These are phyloP conservation scores for Wickerhamiella shivajii DNA, from an alignment of 805 yeast genomes.

Conservation along the genomic window DNA sequence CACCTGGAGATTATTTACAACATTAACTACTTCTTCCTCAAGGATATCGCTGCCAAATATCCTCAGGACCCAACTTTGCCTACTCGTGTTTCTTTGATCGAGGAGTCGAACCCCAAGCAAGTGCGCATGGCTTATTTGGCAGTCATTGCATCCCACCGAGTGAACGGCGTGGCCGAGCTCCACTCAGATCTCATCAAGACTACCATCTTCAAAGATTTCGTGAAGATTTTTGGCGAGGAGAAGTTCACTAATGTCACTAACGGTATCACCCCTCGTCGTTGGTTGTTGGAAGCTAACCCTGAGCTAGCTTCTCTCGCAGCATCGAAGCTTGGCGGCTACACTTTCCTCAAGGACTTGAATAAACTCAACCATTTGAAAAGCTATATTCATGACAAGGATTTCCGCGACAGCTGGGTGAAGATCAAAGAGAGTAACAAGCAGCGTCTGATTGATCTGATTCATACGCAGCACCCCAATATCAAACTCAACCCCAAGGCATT, in stretches of 20 bases:
- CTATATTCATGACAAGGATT: slow-evolving; percentile 51
- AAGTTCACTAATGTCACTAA: slow-evolving; percentile 86
- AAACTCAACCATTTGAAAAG: slow-evolving; percentile 51
- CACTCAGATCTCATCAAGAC: slow-evolving; percentile 84
- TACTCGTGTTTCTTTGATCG: slow-evolving; percentile 65
- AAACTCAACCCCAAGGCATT: slow-evolving; percentile 52
- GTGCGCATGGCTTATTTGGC: slow-evolving; percentile 90
- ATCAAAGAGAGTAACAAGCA: slow-evolving; percentile 59
- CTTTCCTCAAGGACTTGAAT: slow-evolving; percentile 53
- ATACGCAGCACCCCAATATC: slow-evolving; percentile 40
- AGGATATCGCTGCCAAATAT: slow-evolving; percentile 57
- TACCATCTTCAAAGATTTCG: slow-evolving; percentile 83
- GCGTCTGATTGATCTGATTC: slow-evolving; percentile 51
- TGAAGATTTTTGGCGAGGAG: slow-evolving; percentile 61
- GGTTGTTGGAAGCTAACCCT: slow-evolving; percentile 92
- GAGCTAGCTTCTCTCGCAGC: slow-evolving; percentile 58
- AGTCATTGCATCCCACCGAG: slow-evolving; percentile 81
- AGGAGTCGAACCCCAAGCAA: slow-evolving; percentile 66
- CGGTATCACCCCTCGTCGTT: slow-evolving; percentile 92
- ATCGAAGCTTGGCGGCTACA: slow-evolving; percentile 52
- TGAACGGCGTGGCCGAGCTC: slow-evolving; percentile 90
- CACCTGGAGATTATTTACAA: slow-evolving; percentile 84
- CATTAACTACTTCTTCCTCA: slow-evolving; percentile 65
- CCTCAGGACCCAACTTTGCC: slow-evolving; percentile 59
- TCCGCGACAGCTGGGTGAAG: slow-evolving; percentile 53